Evolutionary conservation across 2,329 filamentous ascomycete species (phyloP), one percentile per base, ranked within the genome.

Genomic region (Nannizziopsis arthrosporioides): DNA sequence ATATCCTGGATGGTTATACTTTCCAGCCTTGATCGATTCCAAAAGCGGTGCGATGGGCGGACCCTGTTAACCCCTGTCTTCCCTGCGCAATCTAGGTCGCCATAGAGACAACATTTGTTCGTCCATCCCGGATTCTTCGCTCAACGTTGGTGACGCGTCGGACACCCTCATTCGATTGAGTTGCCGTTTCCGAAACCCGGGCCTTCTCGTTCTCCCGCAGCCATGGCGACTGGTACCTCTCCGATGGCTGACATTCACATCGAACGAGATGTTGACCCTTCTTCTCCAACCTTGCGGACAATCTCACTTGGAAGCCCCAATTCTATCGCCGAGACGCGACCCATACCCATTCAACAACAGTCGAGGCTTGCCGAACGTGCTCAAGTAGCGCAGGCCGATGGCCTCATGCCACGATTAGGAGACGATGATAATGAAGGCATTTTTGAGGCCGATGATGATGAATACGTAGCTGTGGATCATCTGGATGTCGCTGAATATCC

Each of bases 381-480:
- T 8, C 48, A 39, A 11, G 30, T 53, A 9, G 48, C 45, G 2
- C 50, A 42, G 11, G 52, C 48, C 27, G 52, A 54, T 27, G 42
- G 42, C 5, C 27, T 44, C 18, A 37, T 31, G 22, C 22, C 22
- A 4, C 22, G 31, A 42, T 10, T 19, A 38, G 38, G 14, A 43
- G 11, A 22, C 18, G 50, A 41, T 22, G 48, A 51, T 18, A 44
- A 48, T 2, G 48, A 50, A 10, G 46, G 44, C 7, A 45, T 60
- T 8, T 59, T 61, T 2, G 63, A 66, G 18, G 62, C 65, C 31
- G 61, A 59, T 11, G 65, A 68, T 14, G 67, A 67, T 32, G 67
- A 67, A 41, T 69, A 64, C 48, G 64, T 68, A 43, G 61, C 65
- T 1, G 65, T 68, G 9, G 65, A 68, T 39, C 65, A 67, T 51